These are phyloP conservation scores for Schwanniomyces sp. DNA, from an alignment of 805 yeast species.

Conservation along the genomic window DNA sequence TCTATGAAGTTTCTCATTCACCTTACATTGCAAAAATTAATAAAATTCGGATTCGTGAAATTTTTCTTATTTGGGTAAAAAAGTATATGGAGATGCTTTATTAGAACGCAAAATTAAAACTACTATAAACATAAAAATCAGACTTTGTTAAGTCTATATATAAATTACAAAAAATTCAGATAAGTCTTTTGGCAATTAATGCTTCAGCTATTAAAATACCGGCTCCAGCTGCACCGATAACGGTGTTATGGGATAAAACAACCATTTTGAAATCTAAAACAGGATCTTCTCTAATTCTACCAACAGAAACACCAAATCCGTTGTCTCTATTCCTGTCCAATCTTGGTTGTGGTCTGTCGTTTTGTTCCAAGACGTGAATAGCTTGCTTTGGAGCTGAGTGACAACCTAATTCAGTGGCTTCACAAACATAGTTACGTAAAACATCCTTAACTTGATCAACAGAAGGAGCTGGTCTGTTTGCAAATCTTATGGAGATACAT, in stretches of 20 bases:
- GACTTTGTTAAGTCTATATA: not conserved
- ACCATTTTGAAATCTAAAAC: slow-evolving; percentile 95
- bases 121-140: not conserved
- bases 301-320: slow-evolving; percentile 94
- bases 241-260: slow-evolving; percentile 94
- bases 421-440: slow-evolving; percentile 74
- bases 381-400: slow-evolving; percentile 91
- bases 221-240: slow-evolving; percentile 98
- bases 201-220: slow-evolving; percentile 95
- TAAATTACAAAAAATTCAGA: slow-evolving; percentile 40
- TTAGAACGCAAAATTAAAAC: not conserved
- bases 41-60: not conserved
- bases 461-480: slow-evolving; percentile 79
- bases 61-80: not conserved
- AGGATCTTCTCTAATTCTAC: slow-evolving; percentile 91
- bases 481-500: slow-evolving; percentile 84
- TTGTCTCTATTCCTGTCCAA: slow-evolving; percentile 93
- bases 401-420: slow-evolving; percentile 77
- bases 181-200: slow-evolving; percentile 69
- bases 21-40: too few relatives aligned
- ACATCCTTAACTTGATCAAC: slow-evolving; percentile 74
- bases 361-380: slow-evolving; percentile 87
- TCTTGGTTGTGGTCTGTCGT: slow-evolving; percentile 96
- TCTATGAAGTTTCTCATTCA: slow-evolving; percentile 4
- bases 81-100: not conserved